phyloP scores from a whole-genome alignment of 805 yeast genomes.

The Schizosaccharomyces japonicus region DNA sequence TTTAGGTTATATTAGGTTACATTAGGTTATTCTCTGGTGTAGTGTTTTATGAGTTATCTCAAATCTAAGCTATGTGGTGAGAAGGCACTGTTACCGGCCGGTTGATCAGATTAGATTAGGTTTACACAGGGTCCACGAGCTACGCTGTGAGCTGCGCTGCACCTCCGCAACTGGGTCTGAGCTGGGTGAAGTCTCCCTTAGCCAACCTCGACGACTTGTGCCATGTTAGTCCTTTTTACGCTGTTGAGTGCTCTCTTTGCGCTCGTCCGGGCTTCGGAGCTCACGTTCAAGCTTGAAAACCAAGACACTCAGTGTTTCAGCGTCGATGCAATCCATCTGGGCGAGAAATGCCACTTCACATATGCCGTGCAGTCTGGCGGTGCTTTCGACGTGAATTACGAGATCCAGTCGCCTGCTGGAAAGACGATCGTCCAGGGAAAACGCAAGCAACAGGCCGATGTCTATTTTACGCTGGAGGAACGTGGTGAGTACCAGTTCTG shows the following conservation, averaged over 20 bases:
- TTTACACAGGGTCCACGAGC: no score
- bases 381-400: constrained; percentile 54
- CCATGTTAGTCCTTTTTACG: neutral
- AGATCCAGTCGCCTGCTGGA: constrained; percentile 30
- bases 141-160: no score
- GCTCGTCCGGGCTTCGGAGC: constrained; percentile 16
- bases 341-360: constrained; percentile 43
- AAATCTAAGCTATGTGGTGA: no score
- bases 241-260: neutral
- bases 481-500: constrained; percentile 74
- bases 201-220: no score
- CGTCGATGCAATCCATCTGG: constrained; percentile 35
- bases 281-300: constrained; percentile 55
- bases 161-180: no score
- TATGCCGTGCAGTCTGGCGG: constrained; percentile 73
- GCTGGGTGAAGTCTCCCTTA: no score
- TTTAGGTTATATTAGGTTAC: no score
- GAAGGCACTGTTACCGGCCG: no score
- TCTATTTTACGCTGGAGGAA: constrained; percentile 37
- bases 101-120: no score
- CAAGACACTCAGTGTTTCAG: constrained; percentile 52
- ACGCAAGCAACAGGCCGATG: constrained; percentile 59
- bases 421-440: constrained; percentile 28
- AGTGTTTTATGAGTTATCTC: no score
- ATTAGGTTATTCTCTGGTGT: no score